These are phyloP conservation scores for Trichoderma sp. DNA, from an alignment of 2,329 filamentous ascomycete genomes.

Conservation along the genomic window DNA sequence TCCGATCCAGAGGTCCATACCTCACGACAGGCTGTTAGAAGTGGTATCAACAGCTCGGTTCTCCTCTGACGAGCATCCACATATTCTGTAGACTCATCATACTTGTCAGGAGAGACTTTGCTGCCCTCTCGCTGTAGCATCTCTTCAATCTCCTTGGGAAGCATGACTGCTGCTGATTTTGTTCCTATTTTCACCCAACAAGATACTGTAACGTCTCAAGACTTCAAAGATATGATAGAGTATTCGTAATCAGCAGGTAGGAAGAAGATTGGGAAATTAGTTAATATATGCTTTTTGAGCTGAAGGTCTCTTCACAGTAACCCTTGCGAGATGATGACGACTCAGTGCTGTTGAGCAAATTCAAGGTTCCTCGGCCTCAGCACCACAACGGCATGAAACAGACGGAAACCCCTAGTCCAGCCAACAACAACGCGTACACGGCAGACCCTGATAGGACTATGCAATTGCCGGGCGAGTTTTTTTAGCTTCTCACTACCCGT, in stretches of 20 bases:
- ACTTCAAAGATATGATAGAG: background rate
- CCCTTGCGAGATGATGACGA: slow-evolving; percentile 11
- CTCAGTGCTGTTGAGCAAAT: background rate
- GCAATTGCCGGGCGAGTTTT: slow-evolving; percentile 3
- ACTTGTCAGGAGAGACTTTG: slow-evolving; percentile 26
- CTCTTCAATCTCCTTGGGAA: slow-evolving; percentile 37
- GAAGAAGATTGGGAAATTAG: background rate
- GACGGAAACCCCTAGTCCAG: background rate
- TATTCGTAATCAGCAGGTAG: background rate
- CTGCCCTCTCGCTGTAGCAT: slow-evolving; percentile 37
- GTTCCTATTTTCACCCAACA: background rate
- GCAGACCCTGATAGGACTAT: background rate
- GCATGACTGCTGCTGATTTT: slow-evolving; percentile 21
- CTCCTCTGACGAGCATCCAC: slow-evolving; percentile 26
- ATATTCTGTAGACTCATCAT: slow-evolving; percentile 29
- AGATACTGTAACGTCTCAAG: background rate
- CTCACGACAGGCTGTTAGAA: slow-evolving; percentile 39
- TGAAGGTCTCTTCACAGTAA: background rate
- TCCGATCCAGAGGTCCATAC: slow-evolving; percentile 40
- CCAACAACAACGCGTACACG: slow-evolving; percentile 1
- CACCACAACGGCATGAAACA: background rate
- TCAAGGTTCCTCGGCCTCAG: background rate
- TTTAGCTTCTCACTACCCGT: slow-evolving; percentile 5
- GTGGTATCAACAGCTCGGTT: slow-evolving; percentile 34
- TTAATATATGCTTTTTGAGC: background rate